Evolutionary conservation across 768 basidiomycete species (phyloP).

Genomic region (Collybia nuda): DNA sequence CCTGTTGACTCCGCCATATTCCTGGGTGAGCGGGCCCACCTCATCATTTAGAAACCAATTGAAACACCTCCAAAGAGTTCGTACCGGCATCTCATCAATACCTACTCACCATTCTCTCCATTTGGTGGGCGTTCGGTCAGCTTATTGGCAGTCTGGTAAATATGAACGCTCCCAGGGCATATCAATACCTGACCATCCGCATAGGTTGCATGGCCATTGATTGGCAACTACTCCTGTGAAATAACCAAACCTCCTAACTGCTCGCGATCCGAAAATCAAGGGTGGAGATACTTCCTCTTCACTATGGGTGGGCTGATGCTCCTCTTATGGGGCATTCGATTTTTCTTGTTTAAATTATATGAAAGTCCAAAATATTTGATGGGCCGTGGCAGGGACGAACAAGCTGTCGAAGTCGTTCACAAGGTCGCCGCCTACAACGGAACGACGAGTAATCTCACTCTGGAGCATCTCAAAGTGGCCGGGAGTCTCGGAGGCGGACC

Average conservation of each 20-base stretch:
- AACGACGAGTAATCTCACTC: slow-evolving; percentile 42
- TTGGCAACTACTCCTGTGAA: slow-evolving; percentile 67
- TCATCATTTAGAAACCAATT: not conserved
- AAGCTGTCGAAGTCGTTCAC: slow-evolving; percentile 63
- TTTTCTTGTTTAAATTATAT: slow-evolving; percentile 64
- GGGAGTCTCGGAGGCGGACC: slow-evolving; percentile 13
- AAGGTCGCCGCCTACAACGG: slow-evolving; percentile 63
- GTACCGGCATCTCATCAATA: slow-evolving; percentile 74
- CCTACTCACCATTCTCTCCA: slow-evolving; percentile 69
- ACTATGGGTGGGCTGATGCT: slow-evolving; percentile 73
- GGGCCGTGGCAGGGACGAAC: slow-evolving; percentile 61
- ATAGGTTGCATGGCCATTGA: slow-evolving; percentile 71
- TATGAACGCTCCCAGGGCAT: not conserved
- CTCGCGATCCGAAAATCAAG: slow-evolving; percentile 54
- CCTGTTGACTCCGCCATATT: slow-evolving; percentile 79
- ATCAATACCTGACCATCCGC: not conserved
- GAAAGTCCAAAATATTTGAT: slow-evolving; percentile 76
- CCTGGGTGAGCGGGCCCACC: slow-evolving; percentile 43
- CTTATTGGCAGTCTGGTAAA: slow-evolving; percentile 49
- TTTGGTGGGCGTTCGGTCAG: slow-evolving; percentile 83
- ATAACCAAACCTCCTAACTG: slow-evolving; percentile 29
- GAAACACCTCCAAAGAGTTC: slow-evolving; percentile 46
- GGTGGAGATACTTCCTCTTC: slow-evolving; percentile 79
- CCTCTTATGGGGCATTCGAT: slow-evolving; percentile 58
- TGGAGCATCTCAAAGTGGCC: slow-evolving; percentile 45